These are phyloP conservation scores for Saccharata proteae DNA, from an alignment of 2,329 filamentous ascomycete species.

Conservation along the genomic window DNA sequence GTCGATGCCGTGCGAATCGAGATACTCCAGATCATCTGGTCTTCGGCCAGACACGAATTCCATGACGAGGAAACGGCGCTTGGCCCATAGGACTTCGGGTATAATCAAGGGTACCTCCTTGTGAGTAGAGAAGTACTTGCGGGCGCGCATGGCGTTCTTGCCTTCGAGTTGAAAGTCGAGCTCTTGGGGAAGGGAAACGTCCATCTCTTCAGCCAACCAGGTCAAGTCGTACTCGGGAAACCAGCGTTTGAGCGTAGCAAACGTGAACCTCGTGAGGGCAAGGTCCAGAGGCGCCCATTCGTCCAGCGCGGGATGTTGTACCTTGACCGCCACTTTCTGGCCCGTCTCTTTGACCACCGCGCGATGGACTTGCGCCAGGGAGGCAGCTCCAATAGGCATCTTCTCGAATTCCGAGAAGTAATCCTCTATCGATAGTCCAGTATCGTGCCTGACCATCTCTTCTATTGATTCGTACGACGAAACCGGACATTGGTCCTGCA, in stretches of 20 bases:
- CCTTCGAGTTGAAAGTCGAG: conserved; percentile 82
- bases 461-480: conserved; percentile 80
- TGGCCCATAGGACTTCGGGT: conserved; percentile 80
- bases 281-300: conserved; percentile 87
- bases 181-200: conserved; percentile 78
- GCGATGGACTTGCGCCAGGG: conserved; percentile 85
- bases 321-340: conserved; percentile 86
- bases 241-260: conserved; percentile 77
- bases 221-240: conserved; percentile 97
- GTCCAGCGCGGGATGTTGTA: conserved; percentile 81
- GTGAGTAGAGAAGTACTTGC: conserved; percentile 66
- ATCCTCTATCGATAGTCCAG: conserved; percentile 63
- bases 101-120: conserved; percentile 73
- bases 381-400: conserved; percentile 80
- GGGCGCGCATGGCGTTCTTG: conserved; percentile 66
- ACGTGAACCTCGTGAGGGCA: conserved; percentile 75
- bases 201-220: conserved; percentile 91
- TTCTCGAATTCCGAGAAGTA: conserved; percentile 77
- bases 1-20: conserved; percentile 79
- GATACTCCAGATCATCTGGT: conserved; percentile 76
- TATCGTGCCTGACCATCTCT: conserved; percentile 76
- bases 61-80: conserved; percentile 87
- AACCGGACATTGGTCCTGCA: conserved; percentile 91
- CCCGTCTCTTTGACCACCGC: conserved; percentile 72
- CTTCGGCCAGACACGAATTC: conserved; percentile 78